phyloP scores from a whole-genome alignment of 306 rosid species.

The Leucaena leucocephala region DNA sequence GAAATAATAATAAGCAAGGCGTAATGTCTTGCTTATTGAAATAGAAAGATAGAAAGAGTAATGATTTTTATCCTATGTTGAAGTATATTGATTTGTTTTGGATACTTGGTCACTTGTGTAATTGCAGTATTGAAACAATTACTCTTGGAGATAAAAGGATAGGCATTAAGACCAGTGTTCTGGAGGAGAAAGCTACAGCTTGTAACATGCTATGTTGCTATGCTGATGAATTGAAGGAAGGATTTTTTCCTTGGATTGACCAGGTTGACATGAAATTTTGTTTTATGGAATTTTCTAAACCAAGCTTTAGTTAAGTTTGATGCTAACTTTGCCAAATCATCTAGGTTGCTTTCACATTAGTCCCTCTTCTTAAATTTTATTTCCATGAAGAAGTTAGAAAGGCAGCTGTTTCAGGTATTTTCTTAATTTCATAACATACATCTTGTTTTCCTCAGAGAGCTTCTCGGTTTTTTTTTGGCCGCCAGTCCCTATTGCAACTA shows the following conservation, averaged over 20 bases:
- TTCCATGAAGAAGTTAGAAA: conserved; percentile 99
- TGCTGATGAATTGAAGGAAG: conserved; percentile 99
- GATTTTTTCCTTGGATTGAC: conserved; percentile 98
- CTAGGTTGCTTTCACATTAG: conserved; percentile 95
- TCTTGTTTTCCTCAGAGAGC: neutral
- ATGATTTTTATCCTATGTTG: neutral
- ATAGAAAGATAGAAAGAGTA: conserved; percentile 1
- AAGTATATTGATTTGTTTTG: conserved; percentile 17
- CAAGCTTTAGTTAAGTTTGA: conserved; percentile 5
- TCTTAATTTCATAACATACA: conserved; percentile 18
- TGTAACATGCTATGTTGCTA: conserved; percentile 99
- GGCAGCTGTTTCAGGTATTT: conserved; percentile 97
- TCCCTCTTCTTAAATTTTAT: conserved; percentile 96
- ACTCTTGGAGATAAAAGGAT: conserved; percentile 97
- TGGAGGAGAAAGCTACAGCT: conserved; percentile 99
- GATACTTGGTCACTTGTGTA: conserved; percentile 27
- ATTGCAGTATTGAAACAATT: conserved; percentile 87
- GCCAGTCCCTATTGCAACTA: neutral
- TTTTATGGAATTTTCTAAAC: conserved; percentile 18
- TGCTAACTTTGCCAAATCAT: conserved; percentile 41
- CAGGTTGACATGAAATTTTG: conserved; percentile 58
- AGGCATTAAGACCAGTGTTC: conserved; percentile 93
- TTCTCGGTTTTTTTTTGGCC: conserved; percentile 8
- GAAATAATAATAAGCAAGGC: neutral
- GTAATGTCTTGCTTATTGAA: neutral